These are phyloP conservation scores for Dactylellina parvicollis DNA, from an alignment of 2,329 filamentous ascomycete species.

Conservation along the genomic window DNA sequence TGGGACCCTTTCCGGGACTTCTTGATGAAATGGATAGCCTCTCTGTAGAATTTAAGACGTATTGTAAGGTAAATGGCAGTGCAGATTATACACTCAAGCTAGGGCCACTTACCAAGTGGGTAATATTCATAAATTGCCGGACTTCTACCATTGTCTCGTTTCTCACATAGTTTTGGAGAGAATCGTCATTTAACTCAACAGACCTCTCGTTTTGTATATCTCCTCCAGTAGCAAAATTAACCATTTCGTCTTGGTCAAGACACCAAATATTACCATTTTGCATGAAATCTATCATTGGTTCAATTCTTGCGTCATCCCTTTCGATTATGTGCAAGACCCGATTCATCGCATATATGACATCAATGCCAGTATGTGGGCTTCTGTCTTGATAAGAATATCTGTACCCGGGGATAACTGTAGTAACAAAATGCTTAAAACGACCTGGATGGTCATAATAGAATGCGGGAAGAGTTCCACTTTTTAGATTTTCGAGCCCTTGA, in stretches of 20 bases:
- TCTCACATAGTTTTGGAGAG: constrained; percentile 28
- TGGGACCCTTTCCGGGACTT: background rate
- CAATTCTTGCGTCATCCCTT: constrained; percentile 15
- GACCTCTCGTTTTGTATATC: background rate
- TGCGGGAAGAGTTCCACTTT: background rate
- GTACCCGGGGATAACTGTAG: background rate
- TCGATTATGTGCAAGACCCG: constrained; percentile 23
- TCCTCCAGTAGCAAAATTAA: background rate
- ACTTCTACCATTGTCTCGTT: constrained; percentile 36
- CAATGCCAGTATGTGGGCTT: constrained; percentile 38
- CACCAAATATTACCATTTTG: background rate
- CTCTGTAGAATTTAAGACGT: constrained; percentile 3
- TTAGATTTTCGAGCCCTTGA: background rate
- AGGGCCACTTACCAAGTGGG: constrained; percentile 12
- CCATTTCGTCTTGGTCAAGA: background rate
- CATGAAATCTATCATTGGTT: background rate
- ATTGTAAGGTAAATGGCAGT: background rate
- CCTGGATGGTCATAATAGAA: constrained; percentile 31
- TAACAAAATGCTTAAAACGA: constrained; percentile 16
- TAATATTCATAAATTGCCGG: constrained; percentile 20
- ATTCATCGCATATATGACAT: constrained; percentile 37
- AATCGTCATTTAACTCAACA: background rate
- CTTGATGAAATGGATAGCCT: constrained; percentile 23
- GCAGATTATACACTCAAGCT: background rate
- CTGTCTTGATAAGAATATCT: constrained; percentile 25